phyloP scores from a whole-genome alignment of 257 asterid species.

The Mentha longifolia region DNA sequence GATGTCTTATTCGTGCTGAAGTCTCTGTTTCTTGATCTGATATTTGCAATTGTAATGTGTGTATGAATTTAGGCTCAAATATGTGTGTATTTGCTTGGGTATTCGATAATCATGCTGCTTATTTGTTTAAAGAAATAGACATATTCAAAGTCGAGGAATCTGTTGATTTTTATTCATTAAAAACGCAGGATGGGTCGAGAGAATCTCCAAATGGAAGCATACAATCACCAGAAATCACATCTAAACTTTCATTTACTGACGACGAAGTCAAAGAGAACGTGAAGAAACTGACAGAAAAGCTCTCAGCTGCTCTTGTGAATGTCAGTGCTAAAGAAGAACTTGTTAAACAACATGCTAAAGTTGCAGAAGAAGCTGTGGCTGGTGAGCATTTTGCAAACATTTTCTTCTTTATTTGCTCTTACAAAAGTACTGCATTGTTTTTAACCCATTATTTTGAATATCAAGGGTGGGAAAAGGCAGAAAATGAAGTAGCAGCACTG shows the following conservation, averaged over 20 bases:
- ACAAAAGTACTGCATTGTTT: background rate
- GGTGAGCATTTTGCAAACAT: constrained; percentile 44
- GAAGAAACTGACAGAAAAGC: constrained; percentile 60
- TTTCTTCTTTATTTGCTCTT: background rate
- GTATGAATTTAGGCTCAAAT: background rate
- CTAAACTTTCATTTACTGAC: constrained; percentile 44
- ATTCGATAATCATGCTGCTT: no score
- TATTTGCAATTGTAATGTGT: no score
- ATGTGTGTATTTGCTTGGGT: background rate
- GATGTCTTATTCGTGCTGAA: background rate
- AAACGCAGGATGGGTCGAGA: constrained; percentile 58
- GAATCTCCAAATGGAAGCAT: constrained; percentile 50
- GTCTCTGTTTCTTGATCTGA: constrained; percentile 1
- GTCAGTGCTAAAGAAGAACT: constrained; percentile 82
- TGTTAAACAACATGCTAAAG: constrained; percentile 85
- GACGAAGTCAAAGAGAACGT: constrained; percentile 57
- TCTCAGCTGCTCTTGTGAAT: constrained; percentile 83
- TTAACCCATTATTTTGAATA: constrained; percentile 20
- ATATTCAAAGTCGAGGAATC: background rate
- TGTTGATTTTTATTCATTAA: background rate
- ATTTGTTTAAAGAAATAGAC: no score
- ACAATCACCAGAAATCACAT: constrained; percentile 67
- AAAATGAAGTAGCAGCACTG: constrained; percentile 61
- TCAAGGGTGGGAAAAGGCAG: constrained; percentile 89
- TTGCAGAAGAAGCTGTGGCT: constrained; percentile 91